Percentiles rank a stretch among this genome's conserved stretches.
Evolutionary conservation across 73 alveolate species (phyloP).

Genomic region (Stentor coeruleus): DNA sequence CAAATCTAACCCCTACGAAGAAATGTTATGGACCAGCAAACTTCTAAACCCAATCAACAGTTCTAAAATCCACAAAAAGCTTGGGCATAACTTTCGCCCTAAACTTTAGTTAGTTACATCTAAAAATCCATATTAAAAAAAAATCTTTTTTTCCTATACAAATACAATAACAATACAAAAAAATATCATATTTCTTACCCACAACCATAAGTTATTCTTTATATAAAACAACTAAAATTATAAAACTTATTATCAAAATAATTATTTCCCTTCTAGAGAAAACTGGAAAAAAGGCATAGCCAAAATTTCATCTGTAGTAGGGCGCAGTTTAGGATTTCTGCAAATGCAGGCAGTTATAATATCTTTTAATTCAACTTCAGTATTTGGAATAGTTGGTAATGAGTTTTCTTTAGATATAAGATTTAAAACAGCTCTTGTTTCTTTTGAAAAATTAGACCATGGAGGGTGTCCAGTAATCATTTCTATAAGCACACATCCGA

Average conservation of each 20-base stretch:
- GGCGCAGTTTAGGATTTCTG: no score
- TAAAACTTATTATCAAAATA: not conserved
- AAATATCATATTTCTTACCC: no score
- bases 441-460: no score
- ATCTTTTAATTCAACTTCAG: no score
- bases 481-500: conserved; percentile 56
- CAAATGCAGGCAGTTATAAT: no score
- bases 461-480: conserved; percentile 73
- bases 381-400: no score
- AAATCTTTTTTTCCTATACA: not conserved
- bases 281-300: no score
- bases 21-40: not conserved
- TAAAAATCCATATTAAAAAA: not conserved
- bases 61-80: not conserved
- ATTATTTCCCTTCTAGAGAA: not conserved
- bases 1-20: not conserved
- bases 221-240: not conserved
- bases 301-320: no score
- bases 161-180: not conserved
- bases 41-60: not conserved
- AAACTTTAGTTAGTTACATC: not conserved
- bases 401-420: no score
- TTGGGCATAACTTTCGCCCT: not conserved
- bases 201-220: no score
- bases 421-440: no score